Percentiles rank a stretch among this genome's conserved stretches.
Evolutionary conservation across 2,329 filamentous ascomycete genomes (phyloP).

Genomic region (Paecilomyces formosus): DNA sequence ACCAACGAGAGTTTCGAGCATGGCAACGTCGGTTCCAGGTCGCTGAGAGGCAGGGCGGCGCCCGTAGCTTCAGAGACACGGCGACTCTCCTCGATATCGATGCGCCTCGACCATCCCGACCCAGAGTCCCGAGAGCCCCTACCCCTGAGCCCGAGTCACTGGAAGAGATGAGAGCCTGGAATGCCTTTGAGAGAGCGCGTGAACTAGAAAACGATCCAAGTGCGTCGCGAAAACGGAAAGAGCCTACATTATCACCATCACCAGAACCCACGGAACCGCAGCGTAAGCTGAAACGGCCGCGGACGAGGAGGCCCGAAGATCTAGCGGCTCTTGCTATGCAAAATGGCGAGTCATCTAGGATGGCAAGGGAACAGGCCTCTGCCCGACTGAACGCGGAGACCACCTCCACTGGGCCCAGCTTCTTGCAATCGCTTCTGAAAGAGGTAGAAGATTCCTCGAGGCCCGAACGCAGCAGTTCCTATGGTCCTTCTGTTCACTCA

Average conservation of each 20-base stretch:
- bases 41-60: conserved; percentile 69
- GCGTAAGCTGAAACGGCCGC: conserved; percentile 78
- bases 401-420: conserved; percentile 57
- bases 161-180: conserved; percentile 82
- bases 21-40: conserved; percentile 83
- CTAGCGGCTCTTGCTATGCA: conserved; percentile 38
- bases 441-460: conserved; percentile 63
- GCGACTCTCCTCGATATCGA: conserved; percentile 53
- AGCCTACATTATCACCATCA: conserved; percentile 70
- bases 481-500: conserved; percentile 22
- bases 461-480: conserved; percentile 19
- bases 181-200: conserved; percentile 77
- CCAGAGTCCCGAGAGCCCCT: conserved; percentile 29
- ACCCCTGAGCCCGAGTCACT: conserved; percentile 60
- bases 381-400: conserved; percentile 26
- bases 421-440: conserved; percentile 77
- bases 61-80: conserved; percentile 63
- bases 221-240: conserved; percentile 43
- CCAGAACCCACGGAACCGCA: conserved; percentile 60
- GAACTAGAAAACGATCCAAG: conserved; percentile 52
- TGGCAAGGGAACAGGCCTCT: conserved; percentile 22
- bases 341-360: conserved; percentile 31
- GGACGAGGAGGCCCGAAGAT: conserved; percentile 62
- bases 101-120: conserved; percentile 32
- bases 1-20: conserved; percentile 54